Evolutionary conservation across 148 eudicot species (phyloP), one percentile per base, ranked within the genome.

Genomic region (Fagopyrum esculentum): DNA sequence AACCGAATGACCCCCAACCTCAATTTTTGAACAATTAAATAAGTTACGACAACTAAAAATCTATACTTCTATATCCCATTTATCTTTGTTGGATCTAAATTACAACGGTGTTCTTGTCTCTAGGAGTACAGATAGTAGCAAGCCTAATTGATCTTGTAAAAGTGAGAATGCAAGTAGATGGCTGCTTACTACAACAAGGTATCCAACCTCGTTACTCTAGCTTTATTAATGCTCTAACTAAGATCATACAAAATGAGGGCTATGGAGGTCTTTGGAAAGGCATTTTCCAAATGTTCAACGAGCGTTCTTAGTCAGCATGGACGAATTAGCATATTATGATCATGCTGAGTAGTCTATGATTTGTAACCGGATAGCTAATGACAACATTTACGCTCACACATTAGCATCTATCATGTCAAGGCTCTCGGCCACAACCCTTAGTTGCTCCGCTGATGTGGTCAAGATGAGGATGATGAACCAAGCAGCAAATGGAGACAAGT

Each of bases 111-210:
- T 57, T 66, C 78, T 73, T 78, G 46, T 69, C 50, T 71, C 61
- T 83, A 84, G 79, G 80, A 75, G 76, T 78, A 56, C 91, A 91
- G 92, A 83, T 91, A 71, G 81, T 91, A 50, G 91, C 94, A 45
- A 93, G 98, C 86, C 98, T 97, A 60, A 97, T 97, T 79, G 97
- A 93, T 84, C 87, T 93, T 43, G 86, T 91, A 45, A 93, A 93
- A 77, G 97, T 93, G 30, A 86, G 98, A 78, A 85, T 93, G 97
- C 98, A 93, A 89, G 98, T 94, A 6, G 94, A 93, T 69, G 85
- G 93, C 48, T 85, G 83, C 46, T 63, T 83, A 77, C 75, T 84
- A 51, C 78, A 85, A 83, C 92, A 85, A 83, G 91, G 98, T 56
- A 75, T 85, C 49, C 83, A 83, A 35, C 92, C 92, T 7, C 79